phyloP scores from a whole-genome alignment of 805 yeast genomes.

The Priceomyces castillae region DNA sequence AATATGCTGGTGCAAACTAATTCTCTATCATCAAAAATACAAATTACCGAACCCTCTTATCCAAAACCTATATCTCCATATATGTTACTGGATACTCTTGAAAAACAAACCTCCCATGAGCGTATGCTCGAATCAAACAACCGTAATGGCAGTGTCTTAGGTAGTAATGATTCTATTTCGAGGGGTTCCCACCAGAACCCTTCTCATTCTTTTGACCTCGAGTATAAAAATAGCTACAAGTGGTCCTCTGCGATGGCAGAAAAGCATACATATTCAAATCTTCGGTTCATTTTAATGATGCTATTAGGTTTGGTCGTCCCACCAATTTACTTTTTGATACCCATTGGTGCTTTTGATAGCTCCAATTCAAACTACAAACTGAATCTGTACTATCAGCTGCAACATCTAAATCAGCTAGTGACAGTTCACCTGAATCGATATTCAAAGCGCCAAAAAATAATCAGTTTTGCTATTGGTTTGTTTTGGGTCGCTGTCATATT shows the following conservation, averaged over 20 bases:
- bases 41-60: background rate
- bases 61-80: constrained; percentile 3
- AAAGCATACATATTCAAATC: background rate
- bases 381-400: constrained; percentile 9
- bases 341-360: constrained; percentile 36
- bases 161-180: constrained; percentile 9
- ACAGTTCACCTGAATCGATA: constrained; percentile 10
- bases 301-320: constrained; percentile 32
- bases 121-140: constrained; percentile 12
- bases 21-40: background rate
- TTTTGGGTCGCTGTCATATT: constrained; percentile 30
- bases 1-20: background rate
- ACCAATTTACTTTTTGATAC: constrained; percentile 36
- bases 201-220: background rate
- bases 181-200: background rate
- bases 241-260: background rate
- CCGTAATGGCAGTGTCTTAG: constrained; percentile 4
- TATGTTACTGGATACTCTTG: constrained; percentile 12
- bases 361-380: constrained; percentile 13
- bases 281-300: constrained; percentile 25
- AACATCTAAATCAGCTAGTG: constrained; percentile 8
- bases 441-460: constrained; percentile 26
- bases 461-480: constrained; percentile 30
- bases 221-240: background rate
- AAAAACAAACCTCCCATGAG: constrained; percentile 14